Percentiles rank a stretch among this genome's conserved stretches.
phyloP scores from a whole-genome alignment of 2,329 filamentous ascomycete genomes.

The Fusarium hainanense region DNA sequence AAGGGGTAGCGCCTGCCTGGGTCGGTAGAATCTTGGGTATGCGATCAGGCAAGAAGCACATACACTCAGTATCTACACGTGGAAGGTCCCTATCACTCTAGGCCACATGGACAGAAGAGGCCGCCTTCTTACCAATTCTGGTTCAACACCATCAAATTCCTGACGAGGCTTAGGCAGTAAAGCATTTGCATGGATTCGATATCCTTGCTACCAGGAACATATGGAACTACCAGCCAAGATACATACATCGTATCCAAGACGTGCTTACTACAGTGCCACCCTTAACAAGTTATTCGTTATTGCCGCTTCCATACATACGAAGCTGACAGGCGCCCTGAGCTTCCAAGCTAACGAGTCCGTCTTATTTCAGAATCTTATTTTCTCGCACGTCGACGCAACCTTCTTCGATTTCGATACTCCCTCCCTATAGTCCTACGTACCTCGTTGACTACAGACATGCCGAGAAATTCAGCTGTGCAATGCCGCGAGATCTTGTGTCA shows the following conservation, averaged over 20 bases:
- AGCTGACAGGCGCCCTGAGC: not conserved
- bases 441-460: constrained; percentile 30
- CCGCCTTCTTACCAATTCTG: not conserved
- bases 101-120: not conserved
- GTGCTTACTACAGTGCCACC: not conserved
- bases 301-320: not conserved
- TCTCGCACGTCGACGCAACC: not conserved
- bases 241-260: not conserved
- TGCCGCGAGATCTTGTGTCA: constrained; percentile 46
- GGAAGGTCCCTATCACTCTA: not conserved
- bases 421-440: not conserved
- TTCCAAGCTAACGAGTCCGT: not conserved
- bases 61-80: not conserved
- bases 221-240: not conserved
- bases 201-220: not conserved
- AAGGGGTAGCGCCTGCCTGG: not conserved
- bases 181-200: not conserved
- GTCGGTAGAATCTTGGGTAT: not conserved
- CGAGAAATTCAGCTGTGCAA: constrained; percentile 40
- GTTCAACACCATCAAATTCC: not conserved
- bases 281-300: not conserved
- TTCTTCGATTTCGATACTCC: not conserved
- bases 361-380: not conserved
- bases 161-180: not conserved
- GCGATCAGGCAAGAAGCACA: not conserved